Base-by-base conservation (phyloP, 352 stramenopile genomes). In the Pythium sukuiense region DNA sequence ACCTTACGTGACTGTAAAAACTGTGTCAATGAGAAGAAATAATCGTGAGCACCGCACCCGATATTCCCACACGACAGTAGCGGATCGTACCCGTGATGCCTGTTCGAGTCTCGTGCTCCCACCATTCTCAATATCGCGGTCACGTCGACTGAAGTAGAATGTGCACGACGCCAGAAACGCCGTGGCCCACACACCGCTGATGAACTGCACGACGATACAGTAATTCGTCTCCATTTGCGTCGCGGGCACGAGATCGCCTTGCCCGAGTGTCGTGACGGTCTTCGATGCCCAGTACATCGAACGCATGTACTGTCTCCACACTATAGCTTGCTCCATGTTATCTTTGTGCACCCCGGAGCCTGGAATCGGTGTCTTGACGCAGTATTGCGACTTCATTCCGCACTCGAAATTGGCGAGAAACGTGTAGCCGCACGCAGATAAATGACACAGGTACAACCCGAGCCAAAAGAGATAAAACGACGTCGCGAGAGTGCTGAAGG, bases 251-350 rank as follows among this genome's bases (percentile, higher is more conserved):
- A 92, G 26, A 43, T 92, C 83, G 12, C 83, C 83, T 61, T 92
- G 83, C 0, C 83, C 83, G 11, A 92, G 71, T 7, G 83, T 90
- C 9, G 84, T 82, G 27, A 92, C 69, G 0, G 78, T 89, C 58
- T 92, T 90, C 63, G 69, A 85, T 3, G 67, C 83, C 83, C 83
- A 92, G 41, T 92, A 90, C 8, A 92, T 66, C 26, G 80, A 71
- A 0, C 83, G 74, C 0, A 83, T 54, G 37, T 90, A 92, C 32
- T 85, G 72, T 12, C 83, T 70, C 32, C 77, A 74, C 13, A 63
- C 56, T 2, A 63, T 72, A 13, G 65, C 81, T 48, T 61, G 70
- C 56, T 92, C 78, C 16, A 92, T 63, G 32, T 76, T 77, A 62
- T 92, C 83, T n/a, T 69, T 76, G 29, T 89, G 66, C 2, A 89